Evolutionary conservation across 1,284 basidiomycete species (phyloP), one percentile per base, ranked within the genome.

Genomic region (Baeospora myosura): DNA sequence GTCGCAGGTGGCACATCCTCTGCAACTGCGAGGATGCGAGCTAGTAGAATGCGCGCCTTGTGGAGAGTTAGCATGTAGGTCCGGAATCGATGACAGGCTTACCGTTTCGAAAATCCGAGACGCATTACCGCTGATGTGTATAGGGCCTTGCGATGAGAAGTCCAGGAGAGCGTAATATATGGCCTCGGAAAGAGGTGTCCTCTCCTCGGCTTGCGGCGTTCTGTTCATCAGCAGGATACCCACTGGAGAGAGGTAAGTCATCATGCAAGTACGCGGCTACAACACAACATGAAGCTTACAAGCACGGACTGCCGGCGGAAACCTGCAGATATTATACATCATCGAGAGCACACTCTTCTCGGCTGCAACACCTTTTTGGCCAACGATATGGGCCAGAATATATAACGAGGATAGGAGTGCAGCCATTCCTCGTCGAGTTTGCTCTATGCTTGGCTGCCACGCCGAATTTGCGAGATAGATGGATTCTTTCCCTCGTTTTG

Each of bases 251-350:
- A 38, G 34, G 16, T 21, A 35, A 4, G 2, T 29, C 23, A 22
- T 40, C 21, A 23, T 17, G 24, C 11, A 38, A 20, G 21, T 8
- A 30, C 12, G 25, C 4, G 24, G 23, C 11, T 18, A 20, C 23
- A 31, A 44, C 20, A 14, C 30, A 36, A 25, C 1, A 22, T 18
- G 20, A 25, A 10, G 47, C 57, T 38, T 42, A 58, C 57, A 21
- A 3, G 55, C 43, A 8, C 55, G 42, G 14, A 57, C 49, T 1
- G 57, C 57, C 21, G 57, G 57, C 16, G 55, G 55, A 33, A 57
- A 59, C 12, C 53, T 43, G 4, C 51, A 45, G 12, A 56, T 40
- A 5, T 46, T 38, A 20, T 50, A 53, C 2, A 53, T 28, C 20
- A 49, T 41, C 2, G 54, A 46, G 25, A 59, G 50, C 1, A 59